Conservation (phyloP, 148 eudicot genomes). For the Rhododendron henanense region DNA sequence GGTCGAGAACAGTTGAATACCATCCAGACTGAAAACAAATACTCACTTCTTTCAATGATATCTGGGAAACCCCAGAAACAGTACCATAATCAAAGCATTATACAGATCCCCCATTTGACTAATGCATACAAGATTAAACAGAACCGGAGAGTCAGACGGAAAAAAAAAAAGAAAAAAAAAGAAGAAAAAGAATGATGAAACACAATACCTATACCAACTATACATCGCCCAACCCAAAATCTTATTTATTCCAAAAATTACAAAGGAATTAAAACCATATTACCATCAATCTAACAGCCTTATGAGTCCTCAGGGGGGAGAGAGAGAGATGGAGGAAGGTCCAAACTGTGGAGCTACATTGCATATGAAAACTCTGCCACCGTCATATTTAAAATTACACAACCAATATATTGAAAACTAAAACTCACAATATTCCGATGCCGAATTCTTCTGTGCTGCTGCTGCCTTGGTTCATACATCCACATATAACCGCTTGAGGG, state of each 20-base stretch:
- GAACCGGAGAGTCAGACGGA: neutral
- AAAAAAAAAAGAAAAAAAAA: neutral
- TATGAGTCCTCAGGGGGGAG: neutral
- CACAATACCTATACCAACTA: slow-evolving; percentile 14
- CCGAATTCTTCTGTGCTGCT: neutral
- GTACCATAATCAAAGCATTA: neutral
- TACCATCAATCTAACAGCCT: slow-evolving; percentile 12
- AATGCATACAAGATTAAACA: neutral
- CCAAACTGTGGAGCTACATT: neutral
- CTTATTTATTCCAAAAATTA: slow-evolving; percentile 13
- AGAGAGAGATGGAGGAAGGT: neutral
- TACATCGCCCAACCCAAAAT: slow-evolving; percentile 14
- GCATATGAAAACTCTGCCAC: slow-evolving; percentile 4
- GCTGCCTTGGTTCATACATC: neutral
- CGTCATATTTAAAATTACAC: slow-evolving; percentile 1
- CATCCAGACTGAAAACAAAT: neutral
- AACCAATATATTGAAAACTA: slow-evolving; percentile 2
- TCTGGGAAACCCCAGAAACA: slow-evolving; percentile 8
- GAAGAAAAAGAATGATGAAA: neutral
- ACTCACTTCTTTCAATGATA: neutral
- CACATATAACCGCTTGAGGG: neutral
- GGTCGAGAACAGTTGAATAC: neutral
- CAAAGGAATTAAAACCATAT: slow-evolving; percentile 7
- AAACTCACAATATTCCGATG: neutral
- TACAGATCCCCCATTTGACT: slow-evolving; percentile 1